A percentile compares a stretch with the other conserved stretches of the same genome.
Conservation (phyloP, 2,329 filamentous ascomycete genomes). For the Ophiostoma ulmi region DNA sequence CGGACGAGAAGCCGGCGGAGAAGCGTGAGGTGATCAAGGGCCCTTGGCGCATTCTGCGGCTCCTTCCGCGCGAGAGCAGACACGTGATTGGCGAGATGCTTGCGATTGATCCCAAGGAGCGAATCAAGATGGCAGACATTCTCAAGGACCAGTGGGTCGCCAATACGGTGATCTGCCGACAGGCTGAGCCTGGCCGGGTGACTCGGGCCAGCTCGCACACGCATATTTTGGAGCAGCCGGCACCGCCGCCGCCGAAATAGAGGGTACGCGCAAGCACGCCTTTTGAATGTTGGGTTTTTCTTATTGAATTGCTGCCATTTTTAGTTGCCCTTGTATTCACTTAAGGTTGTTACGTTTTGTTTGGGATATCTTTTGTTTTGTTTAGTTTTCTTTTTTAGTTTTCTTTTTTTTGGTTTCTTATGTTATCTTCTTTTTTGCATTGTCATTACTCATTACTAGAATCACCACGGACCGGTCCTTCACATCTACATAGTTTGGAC, state of each 20-base stretch:
- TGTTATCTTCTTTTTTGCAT: conserved; percentile 2
- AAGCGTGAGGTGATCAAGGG: conserved; percentile 81
- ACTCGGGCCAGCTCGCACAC: conserved; percentile 70
- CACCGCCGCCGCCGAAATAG: conserved; percentile 35
- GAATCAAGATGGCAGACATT: conserved; percentile 81
- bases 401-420: not conserved
- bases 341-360: not conserved
- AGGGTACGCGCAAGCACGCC: no score
- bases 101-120: conserved; percentile 74
- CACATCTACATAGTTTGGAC: not conserved
- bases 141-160: conserved; percentile 86
- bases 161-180: conserved; percentile 75
- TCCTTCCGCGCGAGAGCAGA: conserved; percentile 82
- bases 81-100: conserved; percentile 91
- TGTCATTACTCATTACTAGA: conserved; percentile 12
- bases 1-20: conserved; percentile 37
- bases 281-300: not conserved
- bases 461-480: not conserved
- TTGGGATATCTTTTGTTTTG: not conserved
- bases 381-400: not conserved
- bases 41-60: conserved; percentile 80
- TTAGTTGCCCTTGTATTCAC: not conserved
- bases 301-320: not conserved
- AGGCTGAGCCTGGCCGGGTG: conserved; percentile 64
- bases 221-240: conserved; percentile 75